Base-by-base conservation (phyloP, 768 basidiomycete genomes). In the Udeniomyces megalosporus region DNA sequence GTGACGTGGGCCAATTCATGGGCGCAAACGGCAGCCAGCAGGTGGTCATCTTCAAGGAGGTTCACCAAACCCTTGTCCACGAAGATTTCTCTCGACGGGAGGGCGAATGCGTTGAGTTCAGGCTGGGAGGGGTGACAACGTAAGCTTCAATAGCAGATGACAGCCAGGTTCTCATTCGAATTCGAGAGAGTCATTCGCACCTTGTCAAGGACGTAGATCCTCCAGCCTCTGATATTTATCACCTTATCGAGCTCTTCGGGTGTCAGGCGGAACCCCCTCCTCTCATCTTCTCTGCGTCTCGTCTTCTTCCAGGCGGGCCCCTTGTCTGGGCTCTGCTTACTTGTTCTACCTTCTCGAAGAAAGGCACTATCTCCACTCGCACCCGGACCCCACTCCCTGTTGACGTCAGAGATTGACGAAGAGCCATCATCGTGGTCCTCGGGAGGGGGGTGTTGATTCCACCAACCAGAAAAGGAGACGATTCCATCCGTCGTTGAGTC, bases 11-110 rank as follows among this genome's bases (percentile, higher is more conserved):
- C 73, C 26, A 77, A 74, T 68, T 77, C 76, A 62, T 77, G 77
- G 0, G 71, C 73, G 14, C 77, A 66, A 0, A 78, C 73, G 4
- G 75, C 76, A 4, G 77, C 75, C 22, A 78, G 68, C 29, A 77
- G 67, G 38, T 42, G 38, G 8, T 74, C 70, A 63, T 77, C 75
- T 38, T 74, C 73, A 10, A 75, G 72, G 4, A 76, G 65, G 22
- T 75, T 70, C 24, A 78, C 70, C 44, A 78, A 67, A 2, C 77
- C 77, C 0, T 75, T 73, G 66, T 76, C 76, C 45, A 77, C 74
- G 60, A 78, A 77, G 48, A 77, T 69, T 62, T 77, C 76, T 58
- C 75, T 73, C 17, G 76, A 74, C 1, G 77, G 75, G 0, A 76
- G 64, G 3, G 75, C 75, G 62, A 76, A 75, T 3, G 75, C 74